These are phyloP conservation scores for Phanerodontia chrysosporium DNA, from an alignment of 768 basidiomycete genomes.

Conservation along the genomic window DNA sequence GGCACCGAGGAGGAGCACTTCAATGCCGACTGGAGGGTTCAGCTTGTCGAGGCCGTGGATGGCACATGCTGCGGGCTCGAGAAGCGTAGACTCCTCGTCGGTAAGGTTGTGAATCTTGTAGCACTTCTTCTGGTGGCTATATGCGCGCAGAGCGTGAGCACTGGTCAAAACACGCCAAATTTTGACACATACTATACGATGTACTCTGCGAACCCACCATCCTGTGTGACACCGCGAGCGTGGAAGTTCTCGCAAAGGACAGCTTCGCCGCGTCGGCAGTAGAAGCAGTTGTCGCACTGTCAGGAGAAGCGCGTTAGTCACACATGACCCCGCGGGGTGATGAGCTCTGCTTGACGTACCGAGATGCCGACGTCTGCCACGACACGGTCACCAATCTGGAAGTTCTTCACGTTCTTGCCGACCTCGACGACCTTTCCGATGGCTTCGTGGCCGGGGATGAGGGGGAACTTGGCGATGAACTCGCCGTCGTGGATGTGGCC, in stretches of 20 bases:
- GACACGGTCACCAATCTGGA: slow-evolving; percentile 73
- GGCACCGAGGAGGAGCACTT: slow-evolving; percentile 84
- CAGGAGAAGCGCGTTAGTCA: not conserved
- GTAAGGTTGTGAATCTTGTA: slow-evolving; percentile 87
- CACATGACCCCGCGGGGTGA: not conserved
- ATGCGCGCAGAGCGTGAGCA: not conserved
- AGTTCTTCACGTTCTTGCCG: slow-evolving; percentile 77
- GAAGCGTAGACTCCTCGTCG: slow-evolving; percentile 82
- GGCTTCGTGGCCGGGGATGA: slow-evolving; percentile 73
- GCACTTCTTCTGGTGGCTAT: slow-evolving; percentile 57
- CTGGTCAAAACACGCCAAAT: not conserved
- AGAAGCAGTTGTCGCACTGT: slow-evolving; percentile 83
- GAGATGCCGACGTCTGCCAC: slow-evolving; percentile 78
- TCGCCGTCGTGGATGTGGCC: slow-evolving; percentile 60
- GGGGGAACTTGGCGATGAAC: slow-evolving; percentile 67
- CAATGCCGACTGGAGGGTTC: slow-evolving; percentile 73
- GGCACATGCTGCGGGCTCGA: slow-evolving; percentile 89
- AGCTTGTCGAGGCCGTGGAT: slow-evolving; percentile 91
- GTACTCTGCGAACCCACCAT: slow-evolving; percentile 90
- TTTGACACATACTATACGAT: slow-evolving; percentile 61
- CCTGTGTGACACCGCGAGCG: slow-evolving; percentile 71
- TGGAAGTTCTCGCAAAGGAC: slow-evolving; percentile 84
- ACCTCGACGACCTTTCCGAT: slow-evolving; percentile 71
- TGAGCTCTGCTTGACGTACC: slow-evolving; percentile 38
- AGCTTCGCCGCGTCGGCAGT: slow-evolving; percentile 79